Evolutionary conservation across 2,329 filamentous ascomycete species (phyloP), one percentile per base, ranked within the genome.

Genomic region (Calonectria honghensis): DNA sequence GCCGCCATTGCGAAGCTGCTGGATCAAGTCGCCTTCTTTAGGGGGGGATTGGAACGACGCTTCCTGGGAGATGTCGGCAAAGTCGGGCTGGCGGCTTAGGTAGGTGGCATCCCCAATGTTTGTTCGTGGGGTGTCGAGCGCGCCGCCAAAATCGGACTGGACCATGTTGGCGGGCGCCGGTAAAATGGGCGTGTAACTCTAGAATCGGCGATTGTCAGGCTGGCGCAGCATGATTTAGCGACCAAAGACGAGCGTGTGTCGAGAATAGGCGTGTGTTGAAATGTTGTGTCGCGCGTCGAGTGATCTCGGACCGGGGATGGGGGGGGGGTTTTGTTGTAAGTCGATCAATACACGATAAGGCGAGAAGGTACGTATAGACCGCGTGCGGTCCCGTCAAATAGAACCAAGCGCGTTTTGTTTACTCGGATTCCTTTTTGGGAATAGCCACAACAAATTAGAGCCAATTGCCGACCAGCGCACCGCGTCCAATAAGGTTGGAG

Each of bases 121-220:
- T 75, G 95, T 98, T 83, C 94, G 93, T 81, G 96, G 96, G 80
- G 96, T 97, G 86, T 97, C 94, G 86, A 98, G 90, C 82, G 89
- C 90, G 83, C 86, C 89, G 83, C 86, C 89, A 80, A 89, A 90
- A 82, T 93, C 93, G 51, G 91, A 90, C 77, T 91, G 90, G 73
- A 90, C 91, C 93, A 95, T 95, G 79, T 81, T 78, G 79, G 78
- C 65, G 73, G 68, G 31, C 69, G 59, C 59, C 57, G 48, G 29
- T 72, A 31, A 45, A 65, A 63, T 72, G 48, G 54, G 45, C 35
- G 73, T 75, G 24, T 68, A 70, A 70, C 70, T 74, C 75, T 79
- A 81, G 74, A 75, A 72, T 74, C 74, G 67, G 73, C 72, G 72
- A 74, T 64, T 73, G 72, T 74, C 32, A 59, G 37, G 65, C 69